Conservation (phyloP, 345 rosid genomes). For the Eutrema japonicum region DNA sequence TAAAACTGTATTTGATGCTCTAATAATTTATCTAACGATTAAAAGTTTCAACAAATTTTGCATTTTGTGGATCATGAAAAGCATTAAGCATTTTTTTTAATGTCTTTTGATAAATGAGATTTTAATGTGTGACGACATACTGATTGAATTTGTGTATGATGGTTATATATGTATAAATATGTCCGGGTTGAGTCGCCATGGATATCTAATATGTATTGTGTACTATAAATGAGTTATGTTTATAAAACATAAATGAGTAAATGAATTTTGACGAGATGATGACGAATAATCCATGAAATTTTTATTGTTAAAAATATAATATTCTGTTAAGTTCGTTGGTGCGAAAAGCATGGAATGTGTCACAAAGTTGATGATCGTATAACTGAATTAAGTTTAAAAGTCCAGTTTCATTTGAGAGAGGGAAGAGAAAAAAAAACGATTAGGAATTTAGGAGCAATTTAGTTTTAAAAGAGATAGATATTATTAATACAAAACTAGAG, state of each 20-base stretch:
- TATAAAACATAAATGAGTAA: background rate
- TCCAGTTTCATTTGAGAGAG: background rate
- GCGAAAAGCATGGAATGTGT: background rate
- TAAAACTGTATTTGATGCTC: too few relatives aligned
- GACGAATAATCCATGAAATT: background rate
- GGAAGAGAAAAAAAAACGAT: background rate
- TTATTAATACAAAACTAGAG: conserved; percentile 20
- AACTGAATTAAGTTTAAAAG: too few relatives aligned
- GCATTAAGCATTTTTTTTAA: too few relatives aligned
- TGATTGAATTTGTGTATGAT: background rate
- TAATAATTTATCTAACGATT: too few relatives aligned
- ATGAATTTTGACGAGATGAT: background rate
- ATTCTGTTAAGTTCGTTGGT: conserved; percentile 6
- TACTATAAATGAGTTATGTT: background rate
- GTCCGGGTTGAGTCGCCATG: background rate
- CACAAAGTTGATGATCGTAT: conserved; percentile 22
- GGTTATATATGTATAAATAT: background rate
- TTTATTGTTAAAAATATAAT: background rate
- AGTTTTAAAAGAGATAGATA: background rate
- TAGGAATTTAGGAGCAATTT: background rate
- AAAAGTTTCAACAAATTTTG: too few relatives aligned
- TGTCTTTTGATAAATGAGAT: too few relatives aligned
- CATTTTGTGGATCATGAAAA: too few relatives aligned
- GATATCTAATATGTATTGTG: background rate
- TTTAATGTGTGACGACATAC: background rate